These are phyloP conservation scores for Megacollybia marginata DNA, from an alignment of 768 basidiomycete species.

Conservation along the genomic window DNA sequence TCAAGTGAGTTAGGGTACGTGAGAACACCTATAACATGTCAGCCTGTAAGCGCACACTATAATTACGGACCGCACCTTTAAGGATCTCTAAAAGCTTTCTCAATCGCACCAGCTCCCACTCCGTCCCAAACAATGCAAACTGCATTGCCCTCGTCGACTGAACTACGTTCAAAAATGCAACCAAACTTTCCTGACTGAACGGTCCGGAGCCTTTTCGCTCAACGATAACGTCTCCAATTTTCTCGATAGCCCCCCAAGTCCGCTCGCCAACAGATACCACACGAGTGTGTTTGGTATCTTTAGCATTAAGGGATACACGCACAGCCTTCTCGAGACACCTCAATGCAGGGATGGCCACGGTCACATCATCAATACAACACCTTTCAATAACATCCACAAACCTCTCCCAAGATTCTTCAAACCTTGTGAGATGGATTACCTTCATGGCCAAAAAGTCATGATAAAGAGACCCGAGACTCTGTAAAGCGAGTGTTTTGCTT, in stretches of 20 bases:
- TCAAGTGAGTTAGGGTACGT: constrained; percentile 81
- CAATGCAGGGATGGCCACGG: constrained; percentile 76
- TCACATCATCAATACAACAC: constrained; percentile 60
- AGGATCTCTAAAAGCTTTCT: constrained; percentile 68
- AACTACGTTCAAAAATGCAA: constrained; percentile 72
- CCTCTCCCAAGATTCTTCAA: constrained; percentile 63
- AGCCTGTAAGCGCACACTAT: background rate
- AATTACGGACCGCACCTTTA: constrained; percentile 40
- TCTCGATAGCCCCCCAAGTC: constrained; percentile 65
- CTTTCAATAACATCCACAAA: constrained; percentile 71
- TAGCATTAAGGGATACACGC: constrained; percentile 42
- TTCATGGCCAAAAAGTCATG: constrained; percentile 69
- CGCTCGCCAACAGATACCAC: constrained; percentile 43
- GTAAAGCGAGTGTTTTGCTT: constrained; percentile 77
- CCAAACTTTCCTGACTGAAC: constrained; percentile 82
- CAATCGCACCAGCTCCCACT: constrained; percentile 64
- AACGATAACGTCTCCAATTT: constrained; percentile 51
- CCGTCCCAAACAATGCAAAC: constrained; percentile 36
- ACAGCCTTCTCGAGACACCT: constrained; percentile 78
- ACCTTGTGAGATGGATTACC: constrained; percentile 67
- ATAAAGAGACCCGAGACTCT: constrained; percentile 80
- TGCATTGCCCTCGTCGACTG: constrained; percentile 49
- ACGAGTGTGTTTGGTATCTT: constrained; percentile 34
- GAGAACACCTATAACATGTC: constrained; percentile 43
- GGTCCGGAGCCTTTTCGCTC: constrained; percentile 27